These are phyloP conservation scores for Talaromyces stipitatus DNA, from an alignment of 495 filamentous ascomycete genomes.

Conservation along the genomic window DNA sequence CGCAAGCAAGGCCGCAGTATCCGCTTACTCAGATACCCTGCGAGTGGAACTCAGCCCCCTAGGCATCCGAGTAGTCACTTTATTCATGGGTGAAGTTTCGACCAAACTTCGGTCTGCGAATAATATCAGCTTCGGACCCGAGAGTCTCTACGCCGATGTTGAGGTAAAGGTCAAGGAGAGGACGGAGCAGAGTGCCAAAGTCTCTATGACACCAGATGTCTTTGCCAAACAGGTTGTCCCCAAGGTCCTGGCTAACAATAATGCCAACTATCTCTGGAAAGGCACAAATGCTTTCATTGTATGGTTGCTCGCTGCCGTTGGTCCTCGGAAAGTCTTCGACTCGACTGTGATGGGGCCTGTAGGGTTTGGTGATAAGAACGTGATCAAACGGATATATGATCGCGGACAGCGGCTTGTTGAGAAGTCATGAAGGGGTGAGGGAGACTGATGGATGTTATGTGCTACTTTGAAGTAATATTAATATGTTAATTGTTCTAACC, in stretches of 20 bases:
- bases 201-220: not conserved
- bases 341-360: not conserved
- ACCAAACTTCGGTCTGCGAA: slow-evolving; percentile 5
- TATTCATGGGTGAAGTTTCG: slow-evolving; percentile 16
- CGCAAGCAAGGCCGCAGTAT: slow-evolving; percentile 21
- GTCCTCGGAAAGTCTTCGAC: not conserved
- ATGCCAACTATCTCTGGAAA: not conserved
- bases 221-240: slow-evolving; percentile 8
- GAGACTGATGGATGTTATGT: not conserved
- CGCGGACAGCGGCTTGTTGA: not conserved
- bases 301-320: not conserved
- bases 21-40: slow-evolving; percentile 15
- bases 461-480: too few species aligned
- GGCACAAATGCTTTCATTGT: not conserved
- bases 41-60: slow-evolving; percentile 41
- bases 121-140: not conserved
- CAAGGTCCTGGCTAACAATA: slow-evolving; percentile 5
- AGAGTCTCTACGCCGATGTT: not conserved
- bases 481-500: too few species aligned
- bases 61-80: slow-evolving; percentile 45
- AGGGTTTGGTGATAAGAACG: not conserved
- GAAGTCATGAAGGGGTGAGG: not conserved
- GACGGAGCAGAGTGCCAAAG: not conserved
- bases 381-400: not conserved
- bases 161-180: not conserved